These are phyloP conservation scores for Fusarium zealandicum DNA, from an alignment of 2,329 filamentous ascomycete species.

Conservation along the genomic window DNA sequence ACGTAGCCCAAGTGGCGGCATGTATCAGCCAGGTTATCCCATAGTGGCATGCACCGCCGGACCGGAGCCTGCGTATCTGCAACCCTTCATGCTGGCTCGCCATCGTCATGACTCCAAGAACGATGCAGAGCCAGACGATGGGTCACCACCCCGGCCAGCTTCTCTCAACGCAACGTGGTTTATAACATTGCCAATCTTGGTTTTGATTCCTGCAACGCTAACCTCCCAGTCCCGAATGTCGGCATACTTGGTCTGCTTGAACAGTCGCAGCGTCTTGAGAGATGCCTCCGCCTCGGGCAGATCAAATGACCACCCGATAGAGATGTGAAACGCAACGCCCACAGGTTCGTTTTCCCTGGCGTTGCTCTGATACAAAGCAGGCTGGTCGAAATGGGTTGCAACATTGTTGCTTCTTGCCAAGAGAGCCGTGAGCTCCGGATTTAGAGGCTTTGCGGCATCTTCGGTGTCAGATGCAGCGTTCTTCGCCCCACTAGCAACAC, in stretches of 20 bases:
- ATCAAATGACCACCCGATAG: slow-evolving; percentile 82
- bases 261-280: slow-evolving; percentile 37
- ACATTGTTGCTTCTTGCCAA: slow-evolving; percentile 72
- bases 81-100: neutral
- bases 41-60: neutral
- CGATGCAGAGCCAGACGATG: neutral
- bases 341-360: slow-evolving; percentile 28
- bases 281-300: slow-evolving; percentile 54
- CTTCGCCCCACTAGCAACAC: slow-evolving; percentile 52
- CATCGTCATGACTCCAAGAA: slow-evolving; percentile 29
- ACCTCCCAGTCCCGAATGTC: slow-evolving; percentile 55
- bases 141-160: neutral
- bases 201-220: slow-evolving; percentile 68
- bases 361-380: slow-evolving; percentile 68
- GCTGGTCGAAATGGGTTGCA: slow-evolving; percentile 76
- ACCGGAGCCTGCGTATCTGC: neutral
- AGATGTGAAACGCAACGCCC: slow-evolving; percentile 77
- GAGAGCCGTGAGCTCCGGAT: slow-evolving; percentile 66
- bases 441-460: slow-evolving; percentile 43
- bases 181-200: slow-evolving; percentile 77
- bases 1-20: too few species aligned
- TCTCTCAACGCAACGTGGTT: slow-evolving; percentile 54
- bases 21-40: neutral
- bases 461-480: slow-evolving; percentile 5
- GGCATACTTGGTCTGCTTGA: slow-evolving; percentile 35